Conservation (phyloP, 192 early-diverging fungal species). For the Coemansia sp. region DNA sequence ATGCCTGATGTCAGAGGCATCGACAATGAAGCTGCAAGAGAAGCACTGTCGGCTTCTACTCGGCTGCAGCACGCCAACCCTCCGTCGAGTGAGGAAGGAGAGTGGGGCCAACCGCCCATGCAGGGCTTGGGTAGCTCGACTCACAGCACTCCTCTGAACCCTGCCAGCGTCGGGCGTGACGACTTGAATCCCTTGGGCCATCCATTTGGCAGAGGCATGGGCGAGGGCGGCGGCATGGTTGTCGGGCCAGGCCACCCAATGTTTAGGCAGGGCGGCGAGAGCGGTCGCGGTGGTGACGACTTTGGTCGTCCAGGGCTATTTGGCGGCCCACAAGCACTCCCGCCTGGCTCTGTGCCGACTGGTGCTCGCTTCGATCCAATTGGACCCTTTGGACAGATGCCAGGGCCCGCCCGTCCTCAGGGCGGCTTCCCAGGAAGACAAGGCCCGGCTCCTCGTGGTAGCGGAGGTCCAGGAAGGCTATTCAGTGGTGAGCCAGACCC, state of each 20-base stretch:
- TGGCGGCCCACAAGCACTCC: slow-evolving; percentile 64
- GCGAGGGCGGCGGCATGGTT: slow-evolving; percentile 75
- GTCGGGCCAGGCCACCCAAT: slow-evolving; percentile 89
- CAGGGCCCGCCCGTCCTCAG: slow-evolving; percentile 6
- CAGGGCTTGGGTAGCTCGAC: not conserved
- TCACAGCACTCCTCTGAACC: not conserved
- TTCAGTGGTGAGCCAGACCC: slow-evolving; percentile 47
- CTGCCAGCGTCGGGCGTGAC: slow-evolving; percentile 58
- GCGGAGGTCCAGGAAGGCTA: slow-evolving; percentile 12
- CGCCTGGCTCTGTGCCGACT: slow-evolving; percentile 71
- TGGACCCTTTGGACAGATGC: slow-evolving; percentile 65
- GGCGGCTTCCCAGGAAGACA: slow-evolving; percentile 18
- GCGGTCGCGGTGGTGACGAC: slow-evolving; percentile 7
- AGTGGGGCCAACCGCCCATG: not conserved
- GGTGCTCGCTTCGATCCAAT: slow-evolving; percentile 94
- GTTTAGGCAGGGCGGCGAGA: slow-evolving; percentile 59
- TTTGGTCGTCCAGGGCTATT: slow-evolving; percentile 35
- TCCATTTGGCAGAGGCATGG: slow-evolving; percentile 39
- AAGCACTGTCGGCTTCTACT: not conserved
- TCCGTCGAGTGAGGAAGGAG: slow-evolving; percentile 1
- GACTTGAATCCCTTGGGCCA: slow-evolving; percentile 65
- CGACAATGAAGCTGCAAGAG: not conserved
- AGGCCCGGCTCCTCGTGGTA: slow-evolving; percentile 4
- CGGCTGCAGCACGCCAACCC: not conserved
- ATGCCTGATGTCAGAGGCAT: not conserved